Conservation (phyloP, 1,284 basidiomycete species). For the Waitea zeae region DNA sequence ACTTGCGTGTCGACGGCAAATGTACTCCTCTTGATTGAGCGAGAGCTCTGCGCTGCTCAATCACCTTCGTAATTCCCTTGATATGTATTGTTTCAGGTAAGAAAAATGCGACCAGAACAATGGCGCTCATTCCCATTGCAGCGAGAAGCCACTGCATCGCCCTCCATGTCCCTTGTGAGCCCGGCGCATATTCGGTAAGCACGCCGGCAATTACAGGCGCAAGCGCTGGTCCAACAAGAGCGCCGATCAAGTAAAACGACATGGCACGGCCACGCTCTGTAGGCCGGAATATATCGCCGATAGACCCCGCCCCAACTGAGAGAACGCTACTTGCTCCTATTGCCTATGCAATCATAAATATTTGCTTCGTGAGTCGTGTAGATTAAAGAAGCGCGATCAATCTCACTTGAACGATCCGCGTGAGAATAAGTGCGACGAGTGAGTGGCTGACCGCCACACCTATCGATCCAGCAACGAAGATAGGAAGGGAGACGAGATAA, state of each 20-base stretch:
- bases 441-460: slow-evolving; percentile 8
- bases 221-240: slow-evolving; percentile 5
- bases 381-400: too few relatives aligned
- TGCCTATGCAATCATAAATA: too few relatives aligned
- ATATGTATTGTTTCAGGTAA: neutral
- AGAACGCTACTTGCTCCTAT: slow-evolving; percentile 4
- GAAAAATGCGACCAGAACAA: slow-evolving; percentile 9
- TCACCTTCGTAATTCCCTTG: neutral
- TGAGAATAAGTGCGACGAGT: slow-evolving; percentile 5
- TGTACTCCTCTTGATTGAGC: neutral
- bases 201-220: slow-evolving; percentile 6
- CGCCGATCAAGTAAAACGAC: slow-evolving; percentile 5
- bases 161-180: slow-evolving; percentile 12
- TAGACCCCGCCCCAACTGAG: slow-evolving; percentile 7
- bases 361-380: too few relatives aligned
- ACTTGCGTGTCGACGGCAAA: slow-evolving; percentile 1
- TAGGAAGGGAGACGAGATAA: slow-evolving; percentile 9
- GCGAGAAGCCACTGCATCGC: slow-evolving; percentile 16
- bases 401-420: slow-evolving; percentile 3
- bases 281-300: slow-evolving; percentile 9
- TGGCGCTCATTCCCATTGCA: slow-evolving; percentile 12
- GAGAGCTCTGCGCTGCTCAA: neutral
- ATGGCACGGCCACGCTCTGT: slow-evolving; percentile 8
- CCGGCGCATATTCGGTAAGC: slow-evolving; percentile 5
- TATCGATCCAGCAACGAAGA: slow-evolving; percentile 9